Evolutionary conservation across 2,329 filamentous ascomycete genomes (phyloP), one percentile per base, ranked within the genome.

Genomic region (Hansfordia pulvinata): DNA sequence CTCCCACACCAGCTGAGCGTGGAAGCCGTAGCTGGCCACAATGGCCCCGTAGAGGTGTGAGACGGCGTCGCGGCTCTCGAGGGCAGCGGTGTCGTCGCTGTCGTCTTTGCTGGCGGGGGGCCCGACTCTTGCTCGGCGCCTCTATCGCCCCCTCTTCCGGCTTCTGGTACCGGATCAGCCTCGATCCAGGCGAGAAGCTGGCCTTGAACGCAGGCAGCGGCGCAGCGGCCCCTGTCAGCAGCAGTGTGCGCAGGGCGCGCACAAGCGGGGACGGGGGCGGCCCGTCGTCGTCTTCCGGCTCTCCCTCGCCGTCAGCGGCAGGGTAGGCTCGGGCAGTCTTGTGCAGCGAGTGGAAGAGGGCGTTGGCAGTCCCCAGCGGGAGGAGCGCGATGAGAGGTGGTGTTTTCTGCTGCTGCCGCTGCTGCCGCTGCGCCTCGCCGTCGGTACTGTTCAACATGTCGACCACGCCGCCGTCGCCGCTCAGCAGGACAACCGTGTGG

Each of bases 21-120:
- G 88, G 43, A 96, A 73, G 12, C 81, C 88, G 67, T 92, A 93
- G 49, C 80, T 90, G 23, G 76, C 77, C 2, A 96, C 86, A 13
- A 94, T 83, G 14, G 78, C 79, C 15, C 84, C 86, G 41, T 79
- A 68, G 14, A 78, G 56, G 23, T 52, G 47, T 0, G 47, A 42
- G 4, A 61, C 50, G 2, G 37, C 30, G 8, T 50, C 41, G 17
- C 50, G 39, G n/a, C 49, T 30, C 25, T 49, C 48, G 3, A 39
- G 32, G 6, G 43, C 26, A 10, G n/a, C n/a, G n/a, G n/a, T n/a
- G 6, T 37, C 30, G 4, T 37, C 26, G 4, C 26, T 17, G 14
- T 26, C 24, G 7, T 15, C 14, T 8, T 15, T 28, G 24, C 28
- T 17, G 6, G 31, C 35, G 7, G 21, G 23, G 11, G 18, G 14